phyloP scores from a whole-genome alignment of 169 alveolate species.

The Plasmodium malariae region DNA sequence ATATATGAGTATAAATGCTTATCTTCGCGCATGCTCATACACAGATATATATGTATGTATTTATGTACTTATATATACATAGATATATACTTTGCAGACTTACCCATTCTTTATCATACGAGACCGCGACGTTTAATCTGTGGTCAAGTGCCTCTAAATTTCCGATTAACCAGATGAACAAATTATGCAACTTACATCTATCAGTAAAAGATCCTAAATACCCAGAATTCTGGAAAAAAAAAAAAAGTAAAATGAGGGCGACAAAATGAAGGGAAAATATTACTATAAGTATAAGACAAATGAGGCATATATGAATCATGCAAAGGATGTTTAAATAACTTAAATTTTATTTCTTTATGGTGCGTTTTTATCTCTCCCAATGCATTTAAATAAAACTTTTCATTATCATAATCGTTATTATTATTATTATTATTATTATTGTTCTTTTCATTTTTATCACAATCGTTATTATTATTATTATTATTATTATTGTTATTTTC shows the following conservation, averaged over 20 bases:
- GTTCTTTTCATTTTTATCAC: too few species aligned
- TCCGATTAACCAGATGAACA: constrained; percentile 19
- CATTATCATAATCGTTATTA: too few species aligned
- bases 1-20: too few species aligned
- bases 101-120: constrained; percentile 69
- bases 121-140: constrained; percentile 22
- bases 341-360: too few species aligned
- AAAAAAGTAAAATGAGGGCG: background rate
- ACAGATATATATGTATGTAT: background rate
- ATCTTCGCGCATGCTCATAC: background rate
- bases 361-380: too few species aligned
- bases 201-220: constrained; percentile 24
- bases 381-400: too few species aligned
- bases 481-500: too few species aligned
- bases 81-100: background rate
- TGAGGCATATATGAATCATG: background rate
- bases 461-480: too few species aligned
- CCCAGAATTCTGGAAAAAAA: constrained; percentile 2
- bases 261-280: background rate
- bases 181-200: constrained; percentile 3
- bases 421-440: too few species aligned
- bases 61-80: background rate
- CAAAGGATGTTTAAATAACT: too few species aligned
- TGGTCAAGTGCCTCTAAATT: constrained; percentile 46
- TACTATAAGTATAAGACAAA: background rate